phyloP scores from a whole-genome alignment of 768 basidiomycete species.

The Suillus clintonianus region DNA sequence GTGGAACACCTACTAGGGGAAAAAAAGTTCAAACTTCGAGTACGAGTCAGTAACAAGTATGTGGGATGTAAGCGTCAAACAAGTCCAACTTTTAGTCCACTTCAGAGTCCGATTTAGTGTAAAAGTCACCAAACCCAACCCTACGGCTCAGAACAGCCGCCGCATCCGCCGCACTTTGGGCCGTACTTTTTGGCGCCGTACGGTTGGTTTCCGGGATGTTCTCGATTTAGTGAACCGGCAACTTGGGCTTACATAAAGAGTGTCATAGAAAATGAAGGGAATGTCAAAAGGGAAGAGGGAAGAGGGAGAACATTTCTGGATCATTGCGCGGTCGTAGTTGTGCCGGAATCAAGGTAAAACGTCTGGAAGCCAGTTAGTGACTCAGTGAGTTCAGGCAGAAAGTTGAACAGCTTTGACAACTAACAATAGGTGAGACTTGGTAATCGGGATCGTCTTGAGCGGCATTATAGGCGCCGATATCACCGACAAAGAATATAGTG shows the following conservation, averaged over 20 bases:
- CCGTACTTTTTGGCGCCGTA: too few relatives aligned
- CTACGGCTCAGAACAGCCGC: too few relatives aligned
- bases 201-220: too few relatives aligned
- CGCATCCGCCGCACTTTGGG: too few relatives aligned
- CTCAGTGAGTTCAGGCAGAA: not conserved
- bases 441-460: conserved; percentile 20
- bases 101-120: not conserved
- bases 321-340: not conserved
- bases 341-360: not conserved
- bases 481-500: conserved; percentile 44
- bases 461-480: conserved; percentile 42
- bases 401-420: conserved; percentile 13
- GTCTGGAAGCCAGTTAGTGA: not conserved
- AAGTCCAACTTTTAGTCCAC: not conserved
- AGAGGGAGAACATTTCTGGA: not conserved
- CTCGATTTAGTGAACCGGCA: not conserved
- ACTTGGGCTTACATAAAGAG: not conserved
- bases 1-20: not conserved
- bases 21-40: not conserved
- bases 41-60: not conserved
- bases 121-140: too few relatives aligned
- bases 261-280: not conserved
- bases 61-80: not conserved
- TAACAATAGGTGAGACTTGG: conserved; percentile 30
- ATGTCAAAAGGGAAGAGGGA: not conserved